Evolutionary conservation across 345 rosid species (phyloP), one percentile per base, ranked within the genome.

Genomic region (Geranium brycei): DNA sequence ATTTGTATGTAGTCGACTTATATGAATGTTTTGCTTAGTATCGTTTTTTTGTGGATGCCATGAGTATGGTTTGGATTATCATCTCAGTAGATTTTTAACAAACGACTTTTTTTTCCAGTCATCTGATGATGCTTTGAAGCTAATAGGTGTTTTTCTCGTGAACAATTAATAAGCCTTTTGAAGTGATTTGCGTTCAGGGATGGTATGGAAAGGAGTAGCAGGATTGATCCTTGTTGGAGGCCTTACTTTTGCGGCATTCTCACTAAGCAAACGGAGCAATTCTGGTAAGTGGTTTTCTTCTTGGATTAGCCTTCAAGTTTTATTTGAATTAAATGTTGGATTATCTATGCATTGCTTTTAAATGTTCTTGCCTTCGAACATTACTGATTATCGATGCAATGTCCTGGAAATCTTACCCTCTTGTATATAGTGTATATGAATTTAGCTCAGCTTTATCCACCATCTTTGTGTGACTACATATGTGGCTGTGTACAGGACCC

Each of bases 171-270:
- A 81, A 90, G 84, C 81, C 71, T 80, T 18, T 68, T 68, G 31
- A 73, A 84, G 73, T 90, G 88, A 96, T 79, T 81, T 76, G 77
- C 72, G 83, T 80, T 80, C 97, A 90, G 99, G 95, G 70, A 80
- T 81, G 38, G 84, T 81, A 60, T 88, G 89, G 47, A 91, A 87
- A 69, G 96, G 88, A 77, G 76, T 85, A 7, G 91, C 82, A 64
- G 95, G 87, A 59, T 40, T 88, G 66, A 30, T 88, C 62, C 68
- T 90, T 64, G 69, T 84, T 62, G 75, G 77, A 5, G 91, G 85
- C 15, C 66, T 93, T 64, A 76, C 82, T 61, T 83, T 71, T 72
- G 91, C 96, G 4, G 81, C 84, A 23, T 60, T 89, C 30, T 85
- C 89, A 60, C 61, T 83, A 51, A 79, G 78, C 71, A 87, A 83